Conservation (phyloP, 192 early-diverging fungal genomes). For the Podila horticola region DNA sequence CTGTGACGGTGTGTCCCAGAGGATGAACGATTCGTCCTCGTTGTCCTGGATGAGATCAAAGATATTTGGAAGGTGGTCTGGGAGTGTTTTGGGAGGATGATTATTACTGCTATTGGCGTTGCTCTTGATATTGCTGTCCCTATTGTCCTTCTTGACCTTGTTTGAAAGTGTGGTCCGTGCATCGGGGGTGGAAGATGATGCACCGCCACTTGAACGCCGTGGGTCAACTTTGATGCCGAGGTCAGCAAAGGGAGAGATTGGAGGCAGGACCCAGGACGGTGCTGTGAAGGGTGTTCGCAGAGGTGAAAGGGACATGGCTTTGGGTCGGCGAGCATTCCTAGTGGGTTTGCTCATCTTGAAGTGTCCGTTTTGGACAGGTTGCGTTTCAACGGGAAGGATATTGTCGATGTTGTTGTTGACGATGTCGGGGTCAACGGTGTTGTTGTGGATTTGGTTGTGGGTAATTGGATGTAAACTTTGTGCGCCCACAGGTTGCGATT, state of each 20-base stretch:
- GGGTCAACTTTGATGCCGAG: slow-evolving; percentile 29
- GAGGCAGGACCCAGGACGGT: slow-evolving; percentile 28
- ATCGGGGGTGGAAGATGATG: background rate
- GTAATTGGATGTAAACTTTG: too few species aligned
- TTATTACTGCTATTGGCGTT: background rate
- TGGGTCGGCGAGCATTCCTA: background rate
- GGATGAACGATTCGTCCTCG: slow-evolving; percentile 37
- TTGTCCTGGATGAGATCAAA: slow-evolving; percentile 37
- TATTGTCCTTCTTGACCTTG: too few species aligned
- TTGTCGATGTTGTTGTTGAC: too few species aligned
- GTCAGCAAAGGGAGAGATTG: slow-evolving; percentile 40
- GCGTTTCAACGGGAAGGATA: too few species aligned
- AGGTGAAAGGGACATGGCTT: background rate
- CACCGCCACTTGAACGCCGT: slow-evolving; percentile 2
- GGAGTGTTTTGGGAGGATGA: background rate
- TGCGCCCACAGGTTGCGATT: too few species aligned
- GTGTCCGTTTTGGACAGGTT: background rate
- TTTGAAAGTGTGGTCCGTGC: background rate
- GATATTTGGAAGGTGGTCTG: slow-evolving; percentile 20
- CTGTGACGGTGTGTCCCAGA: slow-evolving; percentile 24
- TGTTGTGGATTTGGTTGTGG: too few species aligned
- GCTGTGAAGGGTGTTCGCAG: background rate
- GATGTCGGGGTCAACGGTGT: too few species aligned
- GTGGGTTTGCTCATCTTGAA: background rate
- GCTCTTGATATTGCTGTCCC: background rate